Conservation (phyloP, 163 green algal species). For the Chloroidium sp. region DNA sequence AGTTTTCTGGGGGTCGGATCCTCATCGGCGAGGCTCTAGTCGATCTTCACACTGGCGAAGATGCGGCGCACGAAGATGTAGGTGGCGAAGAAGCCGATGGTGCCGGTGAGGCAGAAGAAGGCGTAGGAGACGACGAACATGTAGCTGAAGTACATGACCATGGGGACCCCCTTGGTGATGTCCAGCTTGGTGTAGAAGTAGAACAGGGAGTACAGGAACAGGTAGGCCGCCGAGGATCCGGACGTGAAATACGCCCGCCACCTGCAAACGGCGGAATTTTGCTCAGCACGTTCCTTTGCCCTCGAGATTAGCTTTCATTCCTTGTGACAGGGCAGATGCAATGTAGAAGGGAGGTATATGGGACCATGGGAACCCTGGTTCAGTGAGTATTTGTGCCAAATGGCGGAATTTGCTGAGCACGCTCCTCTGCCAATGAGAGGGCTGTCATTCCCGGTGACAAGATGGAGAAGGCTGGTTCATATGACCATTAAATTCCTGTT, state of each 20-base stretch:
- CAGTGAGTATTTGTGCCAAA: too few species aligned
- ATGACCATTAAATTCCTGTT: too few species aligned
- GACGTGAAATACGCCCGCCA: constrained; percentile 91
- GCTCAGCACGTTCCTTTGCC: too few species aligned
- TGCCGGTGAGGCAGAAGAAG: constrained; percentile 94
- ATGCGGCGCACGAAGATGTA: constrained; percentile 76
- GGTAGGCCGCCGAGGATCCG: constrained; percentile 84
- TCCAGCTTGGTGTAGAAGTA: constrained; percentile 98
- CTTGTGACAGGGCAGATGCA: background rate
- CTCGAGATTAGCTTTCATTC: background rate
- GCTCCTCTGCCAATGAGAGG: too few species aligned
- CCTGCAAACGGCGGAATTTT: constrained; percentile 53
- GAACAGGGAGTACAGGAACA: constrained; percentile 95
- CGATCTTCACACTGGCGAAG: constrained; percentile 89
- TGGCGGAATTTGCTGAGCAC: too few species aligned
- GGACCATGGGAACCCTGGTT: too few species aligned
- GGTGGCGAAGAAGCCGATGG: constrained; percentile 90
- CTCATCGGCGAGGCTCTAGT: constrained; percentile 32
- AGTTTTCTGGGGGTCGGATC: too few species aligned
- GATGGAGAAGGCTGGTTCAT: too few species aligned
- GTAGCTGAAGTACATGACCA: constrained; percentile 91
- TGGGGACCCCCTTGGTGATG: constrained; percentile 76
- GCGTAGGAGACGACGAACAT: constrained; percentile 75
- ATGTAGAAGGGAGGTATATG: background rate
- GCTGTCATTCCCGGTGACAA: too few species aligned